Conservation (phyloP, 2,329 filamentous ascomycete genomes). For the Cordyceps fumosorosea region DNA sequence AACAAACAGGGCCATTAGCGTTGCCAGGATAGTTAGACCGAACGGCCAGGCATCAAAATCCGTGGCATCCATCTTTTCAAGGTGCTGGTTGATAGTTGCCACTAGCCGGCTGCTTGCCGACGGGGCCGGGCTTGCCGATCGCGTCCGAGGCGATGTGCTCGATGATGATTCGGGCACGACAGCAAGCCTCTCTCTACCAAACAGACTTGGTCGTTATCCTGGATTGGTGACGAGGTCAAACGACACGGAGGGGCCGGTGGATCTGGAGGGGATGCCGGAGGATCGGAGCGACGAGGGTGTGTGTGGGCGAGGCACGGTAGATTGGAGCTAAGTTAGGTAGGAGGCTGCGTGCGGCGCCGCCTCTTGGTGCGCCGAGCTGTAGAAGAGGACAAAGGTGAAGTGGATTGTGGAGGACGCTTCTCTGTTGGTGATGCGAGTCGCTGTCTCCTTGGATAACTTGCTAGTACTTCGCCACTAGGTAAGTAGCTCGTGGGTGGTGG, state of each 20-base stretch:
- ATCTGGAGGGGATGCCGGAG: neutral
- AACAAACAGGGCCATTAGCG: conserved; percentile 11
- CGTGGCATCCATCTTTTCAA: neutral
- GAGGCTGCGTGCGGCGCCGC: neutral
- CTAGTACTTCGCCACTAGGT: no score
- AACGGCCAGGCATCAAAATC: neutral
- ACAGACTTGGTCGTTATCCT: neutral
- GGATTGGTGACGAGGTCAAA: neutral
- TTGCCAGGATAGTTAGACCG: neutral
- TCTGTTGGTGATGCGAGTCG: neutral
- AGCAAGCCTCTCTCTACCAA: neutral
- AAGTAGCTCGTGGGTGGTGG: neutral
- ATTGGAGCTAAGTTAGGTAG: neutral
- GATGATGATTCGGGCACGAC: neutral
- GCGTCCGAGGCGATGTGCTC: neutral
- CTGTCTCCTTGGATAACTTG: neutral
- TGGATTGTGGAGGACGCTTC: neutral
- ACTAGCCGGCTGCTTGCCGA: neutral
- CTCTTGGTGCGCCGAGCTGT: neutral
- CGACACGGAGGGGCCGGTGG: neutral
- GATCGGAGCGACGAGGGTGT: neutral
- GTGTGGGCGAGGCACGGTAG: neutral
- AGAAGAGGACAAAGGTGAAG: neutral
- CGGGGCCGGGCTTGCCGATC: neutral
- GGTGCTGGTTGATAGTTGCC: neutral